Conservation (phyloP, 2,329 filamentous ascomycete species). For the Massarina eburnea region DNA sequence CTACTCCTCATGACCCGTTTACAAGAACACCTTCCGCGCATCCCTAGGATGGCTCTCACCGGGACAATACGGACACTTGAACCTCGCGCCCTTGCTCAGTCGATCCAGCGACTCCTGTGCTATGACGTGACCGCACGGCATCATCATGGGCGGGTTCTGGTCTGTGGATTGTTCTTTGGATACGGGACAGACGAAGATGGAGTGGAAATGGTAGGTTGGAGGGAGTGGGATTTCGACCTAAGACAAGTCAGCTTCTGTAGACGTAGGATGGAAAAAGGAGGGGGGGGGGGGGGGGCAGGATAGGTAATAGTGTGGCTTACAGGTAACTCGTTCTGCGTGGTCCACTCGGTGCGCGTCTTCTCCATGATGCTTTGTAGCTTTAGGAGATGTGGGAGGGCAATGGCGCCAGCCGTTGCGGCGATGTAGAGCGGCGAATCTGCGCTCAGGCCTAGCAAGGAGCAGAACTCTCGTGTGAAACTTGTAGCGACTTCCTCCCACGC, state of each 20-base stretch:
- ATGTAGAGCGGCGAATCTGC: conserved; percentile 92
- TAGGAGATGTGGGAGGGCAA: conserved; percentile 83
- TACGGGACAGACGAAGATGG: conserved; percentile 96
- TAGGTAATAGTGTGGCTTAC: conserved; percentile 56
- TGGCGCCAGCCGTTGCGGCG: conserved; percentile 86
- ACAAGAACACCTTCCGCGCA: conserved; percentile 51
- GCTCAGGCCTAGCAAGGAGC: conserved; percentile 83
- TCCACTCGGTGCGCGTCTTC: conserved; percentile 92
- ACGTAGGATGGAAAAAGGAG: background rate
- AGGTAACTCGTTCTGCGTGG: conserved; percentile 83
- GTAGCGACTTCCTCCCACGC: conserved; percentile 81
- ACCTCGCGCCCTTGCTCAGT: conserved; percentile 75
- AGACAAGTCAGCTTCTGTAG: conserved; percentile 4
- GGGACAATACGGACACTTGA: conserved; percentile 97
- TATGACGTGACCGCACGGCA: conserved; percentile 93
- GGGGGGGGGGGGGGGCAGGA: conserved; percentile 1
- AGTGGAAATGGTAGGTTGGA: conserved; percentile 74
- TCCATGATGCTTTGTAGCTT: conserved; percentile 88
- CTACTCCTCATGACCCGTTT: background rate
- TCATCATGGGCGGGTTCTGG: conserved; percentile 91
- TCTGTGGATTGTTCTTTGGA: conserved; percentile 96
- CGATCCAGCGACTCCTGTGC: conserved; percentile 79
- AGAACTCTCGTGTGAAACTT: conserved; percentile 95
- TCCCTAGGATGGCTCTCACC: conserved; percentile 77
- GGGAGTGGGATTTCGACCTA: conserved; percentile 68